Base-by-base conservation (phyloP, 2,329 filamentous ascomycete genomes). In the Colletotrichum limetticola region DNA sequence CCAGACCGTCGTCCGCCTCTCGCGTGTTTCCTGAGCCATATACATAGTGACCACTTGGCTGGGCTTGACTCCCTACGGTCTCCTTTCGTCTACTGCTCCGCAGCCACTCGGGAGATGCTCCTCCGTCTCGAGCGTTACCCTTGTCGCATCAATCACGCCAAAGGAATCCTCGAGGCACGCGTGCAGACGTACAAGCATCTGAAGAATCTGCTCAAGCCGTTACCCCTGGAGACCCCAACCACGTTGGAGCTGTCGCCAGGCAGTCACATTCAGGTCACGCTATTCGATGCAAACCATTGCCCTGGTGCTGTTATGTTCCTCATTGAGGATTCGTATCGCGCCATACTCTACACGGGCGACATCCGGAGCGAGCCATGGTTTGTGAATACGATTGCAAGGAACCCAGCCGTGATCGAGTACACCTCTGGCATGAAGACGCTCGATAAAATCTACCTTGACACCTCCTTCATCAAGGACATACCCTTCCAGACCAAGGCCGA, bases 261-360 rank as follows among this genome's bases (percentile, higher is more conserved):
- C 1, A 88, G 89, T 59, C 84, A 83, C n/a, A 91, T 98, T 28
- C 91, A 91, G 59, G 94, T 97, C 22, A 98, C 95, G 0, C 86
- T 98, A 0, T 90, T 98, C 64, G 93, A 98, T 83, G 95, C 96
- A 1, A 98, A 98, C 77, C 96, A 98, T 79, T 98, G 96, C 77
- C 89, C 93, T 0, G 95, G 96, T 0, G 92, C 95, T 22, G 94
- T 97, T 22, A 97, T 98, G 95, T 98, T 98, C 79, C 85, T 98
- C 22, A 93, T 98, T 32, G 94, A 98, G 82, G 91, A 91, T 2
- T 82, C 90, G 66, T 87, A 86, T 0, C 94, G 91, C 74, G 92
- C 95, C 0, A 87, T 97, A 1, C 84, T 98, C 0, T 98, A 98
- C 78, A 98, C 95, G 0, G 95, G 95, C 5, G 96, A 98, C 78